Base-by-base conservation (phyloP, 2,329 filamentous ascomycete species). In the Aspergillus pseudonomiae region DNA sequence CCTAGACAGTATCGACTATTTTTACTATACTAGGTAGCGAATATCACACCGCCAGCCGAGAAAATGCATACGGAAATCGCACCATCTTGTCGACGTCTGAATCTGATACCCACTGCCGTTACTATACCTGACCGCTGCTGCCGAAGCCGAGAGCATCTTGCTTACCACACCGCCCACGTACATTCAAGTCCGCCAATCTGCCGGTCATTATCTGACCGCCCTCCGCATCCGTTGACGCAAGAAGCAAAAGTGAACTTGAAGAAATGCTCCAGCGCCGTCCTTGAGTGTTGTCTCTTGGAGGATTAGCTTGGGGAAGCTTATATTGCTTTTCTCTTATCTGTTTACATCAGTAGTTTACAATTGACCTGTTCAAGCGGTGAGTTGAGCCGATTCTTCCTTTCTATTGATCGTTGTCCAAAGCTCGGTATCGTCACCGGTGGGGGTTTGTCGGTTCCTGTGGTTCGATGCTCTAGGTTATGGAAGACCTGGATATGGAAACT, bases 191-290 rank as follows among this genome's bases (percentile, higher is more conserved):
- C 48, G 12, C 7, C 7, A 62, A 60, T 64, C 56, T 62, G 63
- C 63, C 57, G 6, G 50, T 2, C 6, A 60, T 53, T 43, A 1
- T 2, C n/a, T 50, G 60, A 65, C 63, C 63, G 63, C 63, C 63
- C 60, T 57, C 60, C 53, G 30, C 60, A 57, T 57, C 39, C 50
- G 50, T 62, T 46, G 52, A 50, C 59, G 54, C 54, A 59, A 62
- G 57, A 56, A 55, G 28, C 60, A 65, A 46, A 60, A n/a, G 56
- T 58, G 56, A 21, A 55, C 28, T 26, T 6, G 46, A 54, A 52
- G 36, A 54, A 39, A 34, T 36, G 61, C 16, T n/a, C 14, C 16
- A 34, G 34, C n/a, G 21, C 9, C 34, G n/a, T 45, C 26, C 34
- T 45, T 6, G n/a, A 34, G 4, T 46, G n/a, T 54, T 21, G 48